phyloP scores from a whole-genome alignment of 179 eudicot genomes.

The Carnegiea gigantea region DNA sequence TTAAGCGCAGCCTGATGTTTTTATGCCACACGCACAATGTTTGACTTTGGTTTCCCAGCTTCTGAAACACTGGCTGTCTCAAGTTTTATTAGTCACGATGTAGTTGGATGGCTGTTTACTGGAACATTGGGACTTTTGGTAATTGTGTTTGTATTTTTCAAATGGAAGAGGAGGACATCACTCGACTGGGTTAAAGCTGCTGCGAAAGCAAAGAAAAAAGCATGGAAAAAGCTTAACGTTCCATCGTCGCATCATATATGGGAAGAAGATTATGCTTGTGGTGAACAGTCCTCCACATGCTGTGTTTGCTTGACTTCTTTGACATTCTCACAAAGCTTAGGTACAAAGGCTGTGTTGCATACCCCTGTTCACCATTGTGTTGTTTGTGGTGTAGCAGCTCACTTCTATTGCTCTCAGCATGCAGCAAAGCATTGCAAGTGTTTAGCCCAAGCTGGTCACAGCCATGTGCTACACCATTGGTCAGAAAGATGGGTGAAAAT shows the following conservation, averaged over 20 bases:
- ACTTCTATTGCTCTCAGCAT: constrained; percentile 64
- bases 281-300: constrained; percentile 75
- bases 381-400: constrained; percentile 85
- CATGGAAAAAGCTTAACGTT: constrained; percentile 69
- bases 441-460: constrained; percentile 64
- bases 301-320: constrained; percentile 76
- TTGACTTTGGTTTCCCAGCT: constrained; percentile 43
- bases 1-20: constrained; percentile 21
- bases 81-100: constrained; percentile 43
- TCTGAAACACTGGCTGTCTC: constrained; percentile 51
- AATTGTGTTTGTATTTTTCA: constrained; percentile 56
- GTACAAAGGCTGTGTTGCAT: constrained; percentile 48
- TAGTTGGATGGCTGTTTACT: constrained; percentile 72
- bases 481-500: constrained; percentile 74
- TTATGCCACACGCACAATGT: constrained; percentile 37
- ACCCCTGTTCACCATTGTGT: constrained; percentile 69
- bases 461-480: constrained; percentile 84
- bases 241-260: constrained; percentile 77
- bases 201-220: constrained; percentile 80
- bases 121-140: constrained; percentile 74
- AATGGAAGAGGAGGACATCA: constrained; percentile 69
- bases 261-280: constrained; percentile 64
- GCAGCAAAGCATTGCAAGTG: constrained; percentile 86
- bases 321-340: constrained; percentile 42
- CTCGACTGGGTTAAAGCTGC: constrained; percentile 92